Conservation (phyloP, 306 rosid genomes). For the Psophocarpus tetragonolobus region DNA sequence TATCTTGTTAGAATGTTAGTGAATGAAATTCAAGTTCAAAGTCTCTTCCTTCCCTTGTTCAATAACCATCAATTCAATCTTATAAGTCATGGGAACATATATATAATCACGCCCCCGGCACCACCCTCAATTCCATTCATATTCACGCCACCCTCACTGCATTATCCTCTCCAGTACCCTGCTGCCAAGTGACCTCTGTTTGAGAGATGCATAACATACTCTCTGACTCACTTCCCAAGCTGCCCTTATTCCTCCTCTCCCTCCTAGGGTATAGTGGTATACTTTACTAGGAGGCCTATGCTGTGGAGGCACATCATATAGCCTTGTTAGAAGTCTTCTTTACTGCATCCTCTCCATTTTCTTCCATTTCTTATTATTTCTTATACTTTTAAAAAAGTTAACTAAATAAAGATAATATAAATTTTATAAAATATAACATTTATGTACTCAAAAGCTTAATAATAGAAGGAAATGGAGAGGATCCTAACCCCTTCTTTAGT, state of each 20-base stretch:
- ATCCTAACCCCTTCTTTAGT: neutral
- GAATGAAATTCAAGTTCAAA: too few relatives aligned
- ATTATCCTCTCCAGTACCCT: neutral
- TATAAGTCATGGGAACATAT: too few relatives aligned
- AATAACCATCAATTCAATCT: too few relatives aligned
- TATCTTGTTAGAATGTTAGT: too few relatives aligned
- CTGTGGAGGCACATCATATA: neutral
- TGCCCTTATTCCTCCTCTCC: neutral
- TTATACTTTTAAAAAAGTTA: too few relatives aligned
- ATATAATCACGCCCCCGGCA: neutral
- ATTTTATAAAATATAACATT: too few relatives aligned
- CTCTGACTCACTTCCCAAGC: neutral
- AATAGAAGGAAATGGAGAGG: too few relatives aligned
- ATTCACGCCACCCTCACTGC: neutral
- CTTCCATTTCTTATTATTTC: too few relatives aligned
- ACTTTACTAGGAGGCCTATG: neutral
- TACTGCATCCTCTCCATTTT: too few relatives aligned
- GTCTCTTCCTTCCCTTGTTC: too few relatives aligned
- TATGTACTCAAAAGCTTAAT: too few relatives aligned
- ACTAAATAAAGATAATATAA: too few relatives aligned
- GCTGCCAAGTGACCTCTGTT: neutral
- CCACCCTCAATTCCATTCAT: neutral
- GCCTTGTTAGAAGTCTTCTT: neutral
- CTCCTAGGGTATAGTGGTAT: neutral
- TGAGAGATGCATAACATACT: neutral